Base-by-base conservation (phyloP, 371 early-diverging fungal genomes). In the Apophysomyces ossiformis region DNA sequence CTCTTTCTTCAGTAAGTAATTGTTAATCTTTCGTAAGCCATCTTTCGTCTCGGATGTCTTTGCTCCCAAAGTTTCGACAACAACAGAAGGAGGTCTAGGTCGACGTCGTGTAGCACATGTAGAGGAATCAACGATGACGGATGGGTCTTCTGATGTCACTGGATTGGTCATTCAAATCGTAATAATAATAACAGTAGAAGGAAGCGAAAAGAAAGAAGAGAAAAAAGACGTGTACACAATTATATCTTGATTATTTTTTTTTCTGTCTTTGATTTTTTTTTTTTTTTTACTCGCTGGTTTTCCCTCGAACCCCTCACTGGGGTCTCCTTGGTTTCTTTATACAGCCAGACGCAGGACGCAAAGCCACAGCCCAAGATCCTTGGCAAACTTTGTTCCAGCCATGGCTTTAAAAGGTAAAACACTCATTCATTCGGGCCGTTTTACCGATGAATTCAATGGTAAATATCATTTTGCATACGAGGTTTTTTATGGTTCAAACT, bases 11-110 rank as follows among this genome's bases (percentile, higher is more conserved):
- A 98, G 65, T 7, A 85, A 63, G 68, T 97, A 98, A 61, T 96
- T 89, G 79, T 94, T 95, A 63, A 96, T 79, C 43, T 86, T 84
- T 37, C 85, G 79, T 9, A 76, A 65, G 13, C 94, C 94, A 57
- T 89, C 87, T 37, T 82, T 83, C 18, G 82, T 87, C 67, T 93
- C 93, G 16, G 76, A 81, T 1, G 91, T 81, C 16, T 76, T 77
- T n/a, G 95, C 96, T 26, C 90, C 82, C 38, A 87, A 72, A 0
- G 93, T 90, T 64, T 92, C 91, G 7, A 86, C 83, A 37, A 87
- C 85, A 43, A 79, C 69, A 35, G 81, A 78, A 38, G 75, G 75
- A 15, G 84, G 76, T 5, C 81, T n/a, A 18, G 54, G 77, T 8
- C 61, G 56, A 8, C 44, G 16, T 1, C 56, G 41, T 18, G 64